Percentiles rank a stretch among this genome's conserved stretches.
Evolutionary conservation across 176 grass and related monocot species (phyloP).

Genomic region (Dendrocalamus sinicus): DNA sequence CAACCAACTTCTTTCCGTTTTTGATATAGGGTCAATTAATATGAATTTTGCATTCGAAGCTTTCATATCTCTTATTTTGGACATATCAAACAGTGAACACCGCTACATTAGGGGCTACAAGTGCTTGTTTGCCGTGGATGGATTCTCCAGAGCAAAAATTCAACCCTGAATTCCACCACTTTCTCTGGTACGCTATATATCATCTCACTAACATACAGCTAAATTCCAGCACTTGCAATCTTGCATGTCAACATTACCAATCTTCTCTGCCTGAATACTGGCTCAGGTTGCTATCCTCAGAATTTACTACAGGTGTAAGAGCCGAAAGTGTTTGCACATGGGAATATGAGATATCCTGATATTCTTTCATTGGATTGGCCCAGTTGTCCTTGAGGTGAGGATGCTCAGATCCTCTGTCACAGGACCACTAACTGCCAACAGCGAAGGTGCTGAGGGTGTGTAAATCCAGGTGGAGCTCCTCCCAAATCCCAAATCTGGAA

Average conservation of each 20-base stretch:
- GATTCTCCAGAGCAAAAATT: constrained; percentile 69
- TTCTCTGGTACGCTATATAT: constrained; percentile 50
- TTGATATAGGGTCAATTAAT: not conserved
- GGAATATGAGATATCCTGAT: constrained; percentile 37
- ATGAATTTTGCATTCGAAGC: constrained; percentile 15
- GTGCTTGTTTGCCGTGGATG: constrained; percentile 76
- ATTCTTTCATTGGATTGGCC: constrained; percentile 66
- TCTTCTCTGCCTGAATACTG: not conserved
- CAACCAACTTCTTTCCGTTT: not conserved
- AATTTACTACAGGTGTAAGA: constrained; percentile 70
- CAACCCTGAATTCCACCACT: constrained; percentile 54
- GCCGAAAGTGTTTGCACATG: constrained; percentile 83
- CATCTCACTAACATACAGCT: not conserved
- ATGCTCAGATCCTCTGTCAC: constrained; percentile 23
- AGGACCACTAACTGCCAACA: constrained; percentile 42
- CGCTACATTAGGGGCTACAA: constrained; percentile 64
- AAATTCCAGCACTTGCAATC: not conserved
- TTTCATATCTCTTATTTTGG: constrained; percentile 29
- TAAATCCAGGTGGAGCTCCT: constrained; percentile 25
- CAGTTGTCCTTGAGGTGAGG: constrained; percentile 61
- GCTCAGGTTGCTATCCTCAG: not conserved
- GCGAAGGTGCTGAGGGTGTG: constrained; percentile 25
- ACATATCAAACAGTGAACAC: constrained; percentile 63
- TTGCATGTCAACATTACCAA: not conserved
- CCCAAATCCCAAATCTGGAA: not conserved